Base-by-base conservation (phyloP, 805 yeast species). In the Millerozyma miso region DNA sequence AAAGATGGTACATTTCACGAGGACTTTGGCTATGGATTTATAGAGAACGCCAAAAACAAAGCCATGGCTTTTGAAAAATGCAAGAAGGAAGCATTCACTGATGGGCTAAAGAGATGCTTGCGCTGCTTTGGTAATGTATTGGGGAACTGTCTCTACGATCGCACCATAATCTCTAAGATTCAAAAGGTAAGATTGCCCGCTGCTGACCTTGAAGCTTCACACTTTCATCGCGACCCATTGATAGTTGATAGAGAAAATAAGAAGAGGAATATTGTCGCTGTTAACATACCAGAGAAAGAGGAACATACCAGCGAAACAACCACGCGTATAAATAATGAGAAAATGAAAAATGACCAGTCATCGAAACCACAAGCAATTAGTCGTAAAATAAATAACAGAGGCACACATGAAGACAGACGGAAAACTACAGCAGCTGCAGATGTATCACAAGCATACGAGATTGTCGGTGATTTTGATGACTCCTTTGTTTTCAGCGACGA, bases 101-200 rank as follows among this genome's bases (percentile, higher is more conserved):
- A 86, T 59, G 97, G 86, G 0, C 63, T 85, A 44, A 89, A 88
- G 62, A 70, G 93, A 39, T 83, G 91, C 12, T 67, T 90, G 41
- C 69, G 95, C 47, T 81, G 84, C 49, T 87, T 88, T 55, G 96
- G 95, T 32, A 79, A 83, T 50, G 81, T 86, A 0, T 63, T 86
- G 55, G 95, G 95, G 1, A 86, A 86, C 54, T 86, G 95, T 62
- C 73, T 86, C n/a, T 86, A 86, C 53, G 95, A 86, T 57, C 82
- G 82, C 52, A 80, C 78, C 39, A 83, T 81, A 45, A 59, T 84
- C 34, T 71, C 72, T 32, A 67, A 74, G 44, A 70, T 81, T 42
- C 67, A 71, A 37, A 70, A 72, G 42, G 71, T 77, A 35, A 62
- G 60, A 15, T 55, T 59, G 3, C 65, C 66, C 14, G 49, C 49